These are phyloP conservation scores for Cardamine resedifolia DNA, from an alignment of 345 rosid genomes.

Conservation along the genomic window DNA sequence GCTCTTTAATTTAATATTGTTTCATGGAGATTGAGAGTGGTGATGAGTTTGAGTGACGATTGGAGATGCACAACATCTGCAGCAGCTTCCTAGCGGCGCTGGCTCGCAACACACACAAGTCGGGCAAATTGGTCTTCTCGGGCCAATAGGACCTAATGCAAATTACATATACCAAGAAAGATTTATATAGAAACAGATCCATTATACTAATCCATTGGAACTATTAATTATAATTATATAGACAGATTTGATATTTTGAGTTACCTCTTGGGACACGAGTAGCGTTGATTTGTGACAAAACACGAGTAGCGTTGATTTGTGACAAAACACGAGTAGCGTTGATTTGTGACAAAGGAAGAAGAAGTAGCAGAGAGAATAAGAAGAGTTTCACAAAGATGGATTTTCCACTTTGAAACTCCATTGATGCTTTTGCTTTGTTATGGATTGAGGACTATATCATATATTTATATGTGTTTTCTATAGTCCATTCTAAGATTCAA, in stretches of 20 bases:
- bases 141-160: slow-evolving; percentile 11
- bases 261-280: slow-evolving; percentile 31
- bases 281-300: no score
- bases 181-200: background rate
- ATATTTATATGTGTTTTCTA: slow-evolving; percentile 27
- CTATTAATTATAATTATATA: background rate
- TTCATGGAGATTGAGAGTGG: slow-evolving; percentile 28
- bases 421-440: slow-evolving; percentile 8
- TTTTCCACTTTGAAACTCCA: background rate
- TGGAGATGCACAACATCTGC: slow-evolving; percentile 36
- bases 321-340: slow-evolving; percentile 29
- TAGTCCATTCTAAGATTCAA: background rate
- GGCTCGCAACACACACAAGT: slow-evolving; percentile 35
- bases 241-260: background rate
- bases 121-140: slow-evolving; percentile 31
- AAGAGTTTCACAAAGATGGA: slow-evolving; percentile 4
- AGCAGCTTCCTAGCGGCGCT: slow-evolving; percentile 27
- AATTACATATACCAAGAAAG: slow-evolving; percentile 3
- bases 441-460: background rate
- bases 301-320: no score
- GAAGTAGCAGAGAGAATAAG: slow-evolving; percentile 20
- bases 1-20: background rate
- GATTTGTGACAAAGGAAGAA: slow-evolving; percentile 21
- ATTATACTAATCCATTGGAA: background rate
- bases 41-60: slow-evolving; percentile 23